phyloP scores from a whole-genome alignment of 2,329 filamentous ascomycete species.

The Aspergillus brasiliensis region DNA sequence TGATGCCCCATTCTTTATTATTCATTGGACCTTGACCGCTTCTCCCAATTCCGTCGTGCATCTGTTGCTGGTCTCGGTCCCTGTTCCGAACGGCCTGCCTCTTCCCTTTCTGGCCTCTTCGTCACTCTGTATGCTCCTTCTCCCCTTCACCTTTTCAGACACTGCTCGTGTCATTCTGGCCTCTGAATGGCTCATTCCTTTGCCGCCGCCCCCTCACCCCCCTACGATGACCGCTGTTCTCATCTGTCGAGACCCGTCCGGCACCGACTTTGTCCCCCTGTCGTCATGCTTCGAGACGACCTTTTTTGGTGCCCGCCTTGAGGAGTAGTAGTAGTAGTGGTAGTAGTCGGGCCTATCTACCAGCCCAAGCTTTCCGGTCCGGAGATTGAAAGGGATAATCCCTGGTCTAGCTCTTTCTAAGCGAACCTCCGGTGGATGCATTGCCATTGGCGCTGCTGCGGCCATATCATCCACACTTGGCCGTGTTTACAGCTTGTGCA shows the following conservation, averaged over 20 bases:
- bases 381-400: slow-evolving; percentile 30
- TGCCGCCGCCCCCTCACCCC: slow-evolving; percentile 24
- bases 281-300: slow-evolving; percentile 23
- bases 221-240: slow-evolving; percentile 18
- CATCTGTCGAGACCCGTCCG: slow-evolving; percentile 24
- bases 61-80: slow-evolving; percentile 2
- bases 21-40: slow-evolving; percentile 23
- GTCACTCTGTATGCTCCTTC: slow-evolving; percentile 14
- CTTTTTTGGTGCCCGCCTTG: slow-evolving; percentile 18
- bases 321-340: not conserved
- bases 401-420: slow-evolving; percentile 20
- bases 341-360: slow-evolving; percentile 17
- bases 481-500: slow-evolving; percentile 16
- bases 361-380: slow-evolving; percentile 22
- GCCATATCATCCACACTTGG: slow-evolving; percentile 25
- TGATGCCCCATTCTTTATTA: slow-evolving; percentile 16
- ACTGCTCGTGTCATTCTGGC: slow-evolving; percentile 11
- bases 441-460: slow-evolving; percentile 21
- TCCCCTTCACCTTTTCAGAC: slow-evolving; percentile 18
- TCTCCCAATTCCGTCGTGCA: slow-evolving; percentile 11
- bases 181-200: slow-evolving; percentile 20
- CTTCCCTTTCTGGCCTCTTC: slow-evolving; percentile 9
- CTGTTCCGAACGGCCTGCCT: slow-evolving; percentile 11
- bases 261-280: slow-evolving; percentile 26
- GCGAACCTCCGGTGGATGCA: slow-evolving; percentile 23